Percentiles rank a stretch among this genome's conserved stretches.
Conservation (phyloP, 2,329 filamentous ascomycete genomes). For the Paecilomyces sp. region DNA sequence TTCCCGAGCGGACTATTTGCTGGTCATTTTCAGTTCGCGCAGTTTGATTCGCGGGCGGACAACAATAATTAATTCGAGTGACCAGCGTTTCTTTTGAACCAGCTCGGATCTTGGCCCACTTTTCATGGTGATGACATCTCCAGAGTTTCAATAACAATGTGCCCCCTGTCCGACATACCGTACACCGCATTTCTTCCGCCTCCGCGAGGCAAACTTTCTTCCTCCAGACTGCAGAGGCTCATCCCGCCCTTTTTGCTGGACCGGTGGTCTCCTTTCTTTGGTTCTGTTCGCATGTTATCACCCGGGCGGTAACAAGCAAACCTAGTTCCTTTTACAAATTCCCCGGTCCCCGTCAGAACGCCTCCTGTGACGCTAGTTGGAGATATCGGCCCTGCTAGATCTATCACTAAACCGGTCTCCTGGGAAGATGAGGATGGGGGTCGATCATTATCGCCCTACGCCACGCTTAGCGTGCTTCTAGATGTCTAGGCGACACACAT, state of each 20-base stretch:
- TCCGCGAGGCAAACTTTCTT: background rate
- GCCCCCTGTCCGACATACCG: background rate
- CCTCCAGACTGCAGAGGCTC: background rate
- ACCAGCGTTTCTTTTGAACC: background rate
- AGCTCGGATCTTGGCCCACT: background rate
- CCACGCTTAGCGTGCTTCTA: slow-evolving; percentile 23
- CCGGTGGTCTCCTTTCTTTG: background rate
- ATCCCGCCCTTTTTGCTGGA: background rate
- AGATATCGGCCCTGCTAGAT: background rate
- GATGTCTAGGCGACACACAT: slow-evolving; percentile 13
- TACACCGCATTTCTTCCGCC: background rate
- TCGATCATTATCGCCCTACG: slow-evolving; percentile 19
- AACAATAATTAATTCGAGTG: background rate
- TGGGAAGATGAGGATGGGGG: background rate
- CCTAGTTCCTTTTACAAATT: background rate
- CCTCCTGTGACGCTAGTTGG: background rate
- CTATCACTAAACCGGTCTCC: slow-evolving; percentile 1
- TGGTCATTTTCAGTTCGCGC: background rate
- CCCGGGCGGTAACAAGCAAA: background rate
- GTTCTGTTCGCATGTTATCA: background rate
- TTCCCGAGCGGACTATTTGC: background rate
- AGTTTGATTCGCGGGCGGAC: background rate
- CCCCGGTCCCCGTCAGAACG: background rate
- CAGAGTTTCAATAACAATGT: background rate
- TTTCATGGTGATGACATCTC: background rate